Percentiles rank a stretch among this genome's conserved stretches.
phyloP scores from a whole-genome alignment of 768 basidiomycete species.

The Mycena belliarum region DNA sequence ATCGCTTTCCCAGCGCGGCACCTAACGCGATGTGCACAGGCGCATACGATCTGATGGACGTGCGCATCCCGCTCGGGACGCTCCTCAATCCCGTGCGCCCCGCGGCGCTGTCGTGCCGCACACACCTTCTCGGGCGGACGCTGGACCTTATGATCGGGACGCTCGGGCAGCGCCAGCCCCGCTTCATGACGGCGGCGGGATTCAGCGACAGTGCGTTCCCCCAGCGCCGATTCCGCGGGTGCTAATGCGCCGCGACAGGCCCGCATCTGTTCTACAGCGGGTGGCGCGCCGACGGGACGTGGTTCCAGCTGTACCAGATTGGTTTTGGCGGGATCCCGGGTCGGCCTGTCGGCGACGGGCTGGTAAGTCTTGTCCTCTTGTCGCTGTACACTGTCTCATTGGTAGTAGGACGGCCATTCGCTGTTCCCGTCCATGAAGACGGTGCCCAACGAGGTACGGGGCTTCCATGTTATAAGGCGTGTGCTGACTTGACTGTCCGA shows the following conservation, averaged over 20 bases:
- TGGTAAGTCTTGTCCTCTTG: too few species aligned
- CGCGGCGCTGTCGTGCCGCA: conserved; percentile 32
- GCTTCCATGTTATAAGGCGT: not conserved
- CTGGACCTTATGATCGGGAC: conserved; percentile 30
- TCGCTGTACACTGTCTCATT: too few species aligned
- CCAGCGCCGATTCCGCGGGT: not conserved
- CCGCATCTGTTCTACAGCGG: conserved; percentile 34
- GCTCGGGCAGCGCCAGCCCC: conserved; percentile 30
- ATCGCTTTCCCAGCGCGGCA: too few species aligned
- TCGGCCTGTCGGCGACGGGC: conserved; percentile 16
- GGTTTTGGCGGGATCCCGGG: conserved; percentile 27
- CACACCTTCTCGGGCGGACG: conserved; percentile 30
- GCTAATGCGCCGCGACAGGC: conserved; percentile 8
- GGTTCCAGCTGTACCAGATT: conserved; percentile 34
- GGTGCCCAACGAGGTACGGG: conserved; percentile 28
- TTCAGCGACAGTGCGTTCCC: conserved; percentile 24
- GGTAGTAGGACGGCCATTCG: conserved; percentile 29
- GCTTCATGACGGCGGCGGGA: conserved; percentile 31
- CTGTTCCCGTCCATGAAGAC: conserved; percentile 35
- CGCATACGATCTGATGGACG: conserved; percentile 31
- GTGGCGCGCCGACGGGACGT: conserved; percentile 27
- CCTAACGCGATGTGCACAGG: conserved; percentile 5
- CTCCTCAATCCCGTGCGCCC: conserved; percentile 31
- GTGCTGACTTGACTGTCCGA: not conserved
- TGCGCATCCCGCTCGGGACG: conserved; percentile 30